These are phyloP conservation scores for Ogataea philodendri DNA, from an alignment of 805 yeast species.

Conservation along the genomic window DNA sequence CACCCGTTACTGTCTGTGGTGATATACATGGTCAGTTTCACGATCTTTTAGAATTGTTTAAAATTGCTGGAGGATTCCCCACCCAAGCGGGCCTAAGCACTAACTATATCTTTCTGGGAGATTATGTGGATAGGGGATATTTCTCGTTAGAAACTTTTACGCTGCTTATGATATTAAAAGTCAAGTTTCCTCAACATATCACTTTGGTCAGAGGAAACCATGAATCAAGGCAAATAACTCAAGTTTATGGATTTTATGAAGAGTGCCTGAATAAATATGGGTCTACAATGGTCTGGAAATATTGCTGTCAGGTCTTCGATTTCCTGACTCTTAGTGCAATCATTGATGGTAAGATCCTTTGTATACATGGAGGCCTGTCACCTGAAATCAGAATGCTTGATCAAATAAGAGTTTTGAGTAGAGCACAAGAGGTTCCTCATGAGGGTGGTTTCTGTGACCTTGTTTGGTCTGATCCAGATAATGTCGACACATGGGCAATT, in stretches of 20 bases:
- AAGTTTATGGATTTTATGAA: constrained; percentile 96
- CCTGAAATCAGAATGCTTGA: constrained; percentile 98
- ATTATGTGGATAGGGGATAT: constrained; percentile 97
- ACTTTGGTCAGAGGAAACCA: constrained; percentile 97
- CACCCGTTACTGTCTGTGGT: constrained; percentile 95
- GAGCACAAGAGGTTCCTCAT: constrained; percentile 98
- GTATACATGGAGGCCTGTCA: constrained; percentile 96
- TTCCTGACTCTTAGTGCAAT: constrained; percentile 92
- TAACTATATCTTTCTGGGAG: constrained; percentile 87
- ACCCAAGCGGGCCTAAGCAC: constrained; percentile 46
- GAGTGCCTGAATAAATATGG: constrained; percentile 93
- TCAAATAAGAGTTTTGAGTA: constrained; percentile 86
- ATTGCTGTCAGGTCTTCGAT: constrained; percentile 95
- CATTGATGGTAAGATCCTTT: constrained; percentile 88
- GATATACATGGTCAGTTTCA: constrained; percentile 99
- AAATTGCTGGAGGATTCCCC: constrained; percentile 92
- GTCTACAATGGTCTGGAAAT: constrained; percentile 92
- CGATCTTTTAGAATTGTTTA: constrained; percentile 84
- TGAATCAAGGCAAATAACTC: constrained; percentile 96
- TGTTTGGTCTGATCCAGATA: constrained; percentile 98
- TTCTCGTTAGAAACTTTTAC: constrained; percentile 94
- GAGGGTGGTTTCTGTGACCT: constrained; percentile 98
- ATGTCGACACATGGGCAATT: constrained; percentile 97
- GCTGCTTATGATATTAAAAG: constrained; percentile 87
- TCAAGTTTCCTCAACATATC: constrained; percentile 61